Base-by-base conservation (phyloP, 148 eudicot species). In the Spergularia marina region DNA sequence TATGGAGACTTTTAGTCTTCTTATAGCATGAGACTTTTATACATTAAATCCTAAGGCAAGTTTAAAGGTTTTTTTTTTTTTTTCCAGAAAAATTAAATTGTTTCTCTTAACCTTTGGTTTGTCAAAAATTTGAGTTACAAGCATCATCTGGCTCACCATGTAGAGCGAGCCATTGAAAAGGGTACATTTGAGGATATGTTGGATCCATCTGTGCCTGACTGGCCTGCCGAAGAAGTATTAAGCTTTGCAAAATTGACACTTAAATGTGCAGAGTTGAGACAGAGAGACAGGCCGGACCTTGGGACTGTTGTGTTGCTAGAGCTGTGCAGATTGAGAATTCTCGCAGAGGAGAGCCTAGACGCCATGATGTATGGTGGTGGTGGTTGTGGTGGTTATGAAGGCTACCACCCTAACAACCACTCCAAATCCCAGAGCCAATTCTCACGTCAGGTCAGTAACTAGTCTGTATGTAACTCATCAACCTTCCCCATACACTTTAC, bases 211-310 rank as follows among this genome's bases (percentile, higher is more conserved):
- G 88, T 94, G 25, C 79, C 81, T 4, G 92, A 94, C 72, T 94
- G 97, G 94, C 97, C 98, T 2, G 39, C 84, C 14, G 91, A 94
- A 44, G 92, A 91, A 60, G 89, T 96, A 15, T 70, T 84, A 65
- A 58, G 56, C 41, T 87, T 89, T 60, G 94, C 97, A 0, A 89
- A 81, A 79, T 7, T 92, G 64, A 79, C 90, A n/a, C 87, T 94
- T 4, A 62, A 79, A 68, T 94, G 98, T 59, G 85, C 90, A 1
- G 96, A 94, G 86, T 84, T 94, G 52, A 77, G 98, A 61, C 78
- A 89, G 77, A 91, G 82, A 76, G 98, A 94, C 30, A 82, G 98
- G 57, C 98, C 98, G 0, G 97, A 92, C 77, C 96, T 94, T 10
- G 90, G 86, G 8, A 85, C 81, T 2, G 90, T 82, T 39, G 80